Evolutionary conservation across 495 filamentous ascomycete species (phyloP).

Genomic region (Trypethelium eluteriae): DNA sequence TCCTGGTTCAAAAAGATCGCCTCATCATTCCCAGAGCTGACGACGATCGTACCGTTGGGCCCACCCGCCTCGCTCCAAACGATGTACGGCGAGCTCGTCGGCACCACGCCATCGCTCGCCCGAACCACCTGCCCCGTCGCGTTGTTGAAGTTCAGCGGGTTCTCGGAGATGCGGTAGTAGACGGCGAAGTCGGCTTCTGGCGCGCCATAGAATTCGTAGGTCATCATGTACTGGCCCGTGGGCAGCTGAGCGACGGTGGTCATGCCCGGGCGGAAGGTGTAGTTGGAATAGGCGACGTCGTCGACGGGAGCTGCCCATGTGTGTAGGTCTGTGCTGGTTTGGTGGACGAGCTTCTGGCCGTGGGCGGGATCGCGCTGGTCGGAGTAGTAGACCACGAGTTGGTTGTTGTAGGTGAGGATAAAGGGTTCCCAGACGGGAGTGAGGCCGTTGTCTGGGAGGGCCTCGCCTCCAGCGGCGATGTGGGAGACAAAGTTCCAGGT

Average conservation of each 20-base stretch:
- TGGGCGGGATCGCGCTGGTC: conserved; percentile 59
- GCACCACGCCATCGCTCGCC: conserved; percentile 43
- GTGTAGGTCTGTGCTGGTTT: conserved; percentile 48
- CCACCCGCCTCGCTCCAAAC: conserved; percentile 35
- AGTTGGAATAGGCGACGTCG: conserved; percentile 52
- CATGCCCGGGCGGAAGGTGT: conserved; percentile 63
- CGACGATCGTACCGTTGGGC: conserved; percentile 38
- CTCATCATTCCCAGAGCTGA: conserved; percentile 44
- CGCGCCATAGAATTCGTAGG: conserved; percentile 55
- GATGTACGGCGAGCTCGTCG: conserved; percentile 39
- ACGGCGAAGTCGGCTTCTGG: conserved; percentile 47
- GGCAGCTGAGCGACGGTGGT: conserved; percentile 52
- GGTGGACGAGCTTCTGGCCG: conserved; percentile 61
- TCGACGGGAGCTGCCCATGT: conserved; percentile 53
- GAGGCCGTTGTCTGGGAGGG: conserved; percentile 52
- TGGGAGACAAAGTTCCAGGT: conserved; percentile 62
- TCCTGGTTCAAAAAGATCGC: conserved; percentile 52
- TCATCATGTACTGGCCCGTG: conserved; percentile 53
- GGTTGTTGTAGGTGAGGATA: conserved; percentile 46
- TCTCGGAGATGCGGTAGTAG: conserved; percentile 47
- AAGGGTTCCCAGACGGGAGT: conserved; percentile 69
- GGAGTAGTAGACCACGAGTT: conserved; percentile 59
- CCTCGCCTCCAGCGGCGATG: conserved; percentile 56
- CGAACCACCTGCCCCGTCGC: conserved; percentile 40
- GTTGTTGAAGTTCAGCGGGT: conserved; percentile 47